phyloP scores from a whole-genome alignment of 306 rosid genomes.

The Gastrolobium bilobum region DNA sequence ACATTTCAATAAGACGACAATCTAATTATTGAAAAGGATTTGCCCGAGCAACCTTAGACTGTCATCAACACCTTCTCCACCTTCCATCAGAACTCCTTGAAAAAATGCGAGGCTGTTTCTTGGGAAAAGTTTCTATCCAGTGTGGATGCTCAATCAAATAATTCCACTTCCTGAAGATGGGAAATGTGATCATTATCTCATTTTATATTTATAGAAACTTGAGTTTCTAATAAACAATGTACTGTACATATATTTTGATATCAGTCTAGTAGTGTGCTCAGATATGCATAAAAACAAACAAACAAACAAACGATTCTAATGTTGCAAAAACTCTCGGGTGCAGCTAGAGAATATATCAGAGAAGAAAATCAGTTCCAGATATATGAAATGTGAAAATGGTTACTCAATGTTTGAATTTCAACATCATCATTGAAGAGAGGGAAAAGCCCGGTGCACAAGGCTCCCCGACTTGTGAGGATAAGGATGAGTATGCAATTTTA shows the following conservation, averaged over 20 bases:
- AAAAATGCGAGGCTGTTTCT: slow-evolving; percentile 67
- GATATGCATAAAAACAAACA: slow-evolving; percentile 1
- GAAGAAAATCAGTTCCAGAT: slow-evolving; percentile 11
- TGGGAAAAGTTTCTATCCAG: slow-evolving; percentile 79
- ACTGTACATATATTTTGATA: background rate
- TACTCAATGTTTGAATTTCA: background rate
- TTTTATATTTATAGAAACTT: background rate
- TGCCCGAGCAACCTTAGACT: slow-evolving; percentile 31
- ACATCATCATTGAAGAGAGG: too few relatives aligned
- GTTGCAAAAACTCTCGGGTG: background rate
- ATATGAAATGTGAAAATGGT: slow-evolving; percentile 16
- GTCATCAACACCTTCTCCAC: slow-evolving; percentile 71
- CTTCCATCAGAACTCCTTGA: slow-evolving; percentile 65
- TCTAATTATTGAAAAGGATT: slow-evolving; percentile 28
- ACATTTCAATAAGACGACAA: slow-evolving; percentile 14
- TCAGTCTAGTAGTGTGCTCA: background rate
- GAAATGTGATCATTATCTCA: slow-evolving; percentile 8
- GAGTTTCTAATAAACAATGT: slow-evolving; percentile 23
- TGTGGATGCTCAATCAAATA: slow-evolving; percentile 79
- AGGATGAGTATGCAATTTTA: too few relatives aligned
- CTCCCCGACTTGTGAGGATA: too few relatives aligned
- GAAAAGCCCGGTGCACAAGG: too few relatives aligned
- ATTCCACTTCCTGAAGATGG: slow-evolving; percentile 66
- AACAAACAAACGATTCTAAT: slow-evolving; percentile 4
- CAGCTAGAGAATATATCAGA: slow-evolving; percentile 12